Percentiles rank a stretch among this genome's conserved stretches.
phyloP scores from a whole-genome alignment of 1,284 basidiomycete species.

The Heterobasidion occidentale region DNA sequence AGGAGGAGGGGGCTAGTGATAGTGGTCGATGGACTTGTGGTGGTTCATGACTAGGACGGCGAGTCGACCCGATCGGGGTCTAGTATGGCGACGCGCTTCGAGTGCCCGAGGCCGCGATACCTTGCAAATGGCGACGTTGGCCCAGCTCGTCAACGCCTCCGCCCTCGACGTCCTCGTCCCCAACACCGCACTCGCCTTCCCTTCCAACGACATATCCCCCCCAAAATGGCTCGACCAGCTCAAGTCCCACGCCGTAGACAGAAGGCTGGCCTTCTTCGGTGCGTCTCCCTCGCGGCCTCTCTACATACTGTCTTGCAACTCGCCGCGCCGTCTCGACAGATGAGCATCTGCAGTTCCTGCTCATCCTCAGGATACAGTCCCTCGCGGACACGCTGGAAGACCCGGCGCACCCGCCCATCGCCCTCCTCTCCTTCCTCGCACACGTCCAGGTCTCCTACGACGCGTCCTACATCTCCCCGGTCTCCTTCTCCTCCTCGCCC shows the following conservation, averaged over 20 bases:
- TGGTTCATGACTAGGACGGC: no score
- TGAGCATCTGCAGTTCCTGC: constrained; percentile 67
- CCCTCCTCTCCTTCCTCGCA: constrained; percentile 56
- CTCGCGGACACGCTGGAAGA: constrained; percentile 21
- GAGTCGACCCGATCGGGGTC: no score
- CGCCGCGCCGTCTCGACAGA: constrained; percentile 28
- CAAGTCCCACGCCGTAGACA: constrained; percentile 28
- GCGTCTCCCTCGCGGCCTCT: constrained; percentile 16
- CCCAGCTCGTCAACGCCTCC: constrained; percentile 58
- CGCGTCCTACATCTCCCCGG: constrained; percentile 57
- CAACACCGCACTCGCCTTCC: constrained; percentile 53
- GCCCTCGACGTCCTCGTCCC: constrained; percentile 61
- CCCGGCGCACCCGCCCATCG: constrained; percentile 38
- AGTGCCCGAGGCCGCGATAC: no score
- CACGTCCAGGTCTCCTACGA: constrained; percentile 75
- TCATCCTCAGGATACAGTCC: constrained; percentile 47
- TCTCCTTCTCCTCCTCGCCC: constrained; percentile 17
- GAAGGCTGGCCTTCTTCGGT: constrained; percentile 73
- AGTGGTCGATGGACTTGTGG: no score
- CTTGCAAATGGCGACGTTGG: constrained; percentile 30
- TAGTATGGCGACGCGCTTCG: no score
- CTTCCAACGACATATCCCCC: constrained; percentile 28
- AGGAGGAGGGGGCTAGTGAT: no score
- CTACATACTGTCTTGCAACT: neutral
- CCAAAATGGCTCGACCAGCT: constrained; percentile 51